These are phyloP conservation scores for Mycena filopes DNA, from an alignment of 768 basidiomycete genomes.

Conservation along the genomic window DNA sequence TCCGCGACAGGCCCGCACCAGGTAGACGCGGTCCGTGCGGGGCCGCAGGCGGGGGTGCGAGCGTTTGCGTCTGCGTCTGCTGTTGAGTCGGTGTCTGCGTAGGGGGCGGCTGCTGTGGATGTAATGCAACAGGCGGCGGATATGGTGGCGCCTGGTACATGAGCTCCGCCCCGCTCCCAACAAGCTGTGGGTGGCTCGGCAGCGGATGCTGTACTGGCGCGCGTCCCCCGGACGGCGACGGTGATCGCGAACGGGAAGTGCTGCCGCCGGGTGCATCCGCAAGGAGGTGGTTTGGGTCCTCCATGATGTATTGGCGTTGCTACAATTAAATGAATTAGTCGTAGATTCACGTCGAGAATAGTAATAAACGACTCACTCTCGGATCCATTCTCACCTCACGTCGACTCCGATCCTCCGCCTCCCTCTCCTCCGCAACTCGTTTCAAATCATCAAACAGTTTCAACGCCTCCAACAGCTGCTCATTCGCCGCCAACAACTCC, in stretches of 20 bases:
- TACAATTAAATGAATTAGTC: slow-evolving; percentile 13
- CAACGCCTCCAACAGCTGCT: slow-evolving; percentile 18
- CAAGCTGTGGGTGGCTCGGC: slow-evolving; percentile 16
- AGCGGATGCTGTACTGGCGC: slow-evolving; percentile 2
- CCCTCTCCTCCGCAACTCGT: slow-evolving; percentile 15
- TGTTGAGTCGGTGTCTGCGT: not conserved
- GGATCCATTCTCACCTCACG: slow-evolving; percentile 15
- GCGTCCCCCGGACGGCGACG: slow-evolving; percentile 35
- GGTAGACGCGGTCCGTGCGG: slow-evolving; percentile 81
- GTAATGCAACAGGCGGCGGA: not conserved
- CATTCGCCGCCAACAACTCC: slow-evolving; percentile 16
- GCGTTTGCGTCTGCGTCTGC: slow-evolving; percentile 34
- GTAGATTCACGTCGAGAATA: slow-evolving; percentile 1
- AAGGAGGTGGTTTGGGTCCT: slow-evolving; percentile 41
- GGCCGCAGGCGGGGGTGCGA: slow-evolving; percentile 74
- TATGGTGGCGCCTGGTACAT: slow-evolving; percentile 10
- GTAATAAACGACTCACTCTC: slow-evolving; percentile 57
- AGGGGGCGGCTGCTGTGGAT: not conserved
- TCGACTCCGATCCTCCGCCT: slow-evolving; percentile 20
- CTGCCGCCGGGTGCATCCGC: slow-evolving; percentile 45
- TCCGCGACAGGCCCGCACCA: slow-evolving; percentile 44
- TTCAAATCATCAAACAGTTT: slow-evolving; percentile 21
- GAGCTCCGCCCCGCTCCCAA: not conserved
- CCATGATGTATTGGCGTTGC: slow-evolving; percentile 51
- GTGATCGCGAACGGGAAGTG: slow-evolving; percentile 54